Evolutionary conservation across 345 rosid species (phyloP).

Genomic region (Cardamine resedifolia): DNA sequence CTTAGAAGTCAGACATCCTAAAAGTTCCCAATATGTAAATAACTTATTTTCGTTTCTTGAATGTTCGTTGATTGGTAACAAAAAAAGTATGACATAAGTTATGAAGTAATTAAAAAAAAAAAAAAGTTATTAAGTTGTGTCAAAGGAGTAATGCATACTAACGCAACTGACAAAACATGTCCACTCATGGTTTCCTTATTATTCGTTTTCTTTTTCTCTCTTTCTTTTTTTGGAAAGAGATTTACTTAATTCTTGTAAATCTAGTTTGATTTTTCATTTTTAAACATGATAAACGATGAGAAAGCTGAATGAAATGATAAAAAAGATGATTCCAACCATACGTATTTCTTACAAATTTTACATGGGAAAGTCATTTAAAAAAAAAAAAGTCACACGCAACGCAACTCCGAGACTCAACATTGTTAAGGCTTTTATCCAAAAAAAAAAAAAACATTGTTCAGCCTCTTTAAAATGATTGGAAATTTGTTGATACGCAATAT

Average conservation of each 20-base stretch:
- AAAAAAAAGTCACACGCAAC: no score
- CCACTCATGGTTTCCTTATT: background rate
- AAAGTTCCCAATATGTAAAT: background rate
- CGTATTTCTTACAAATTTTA: background rate
- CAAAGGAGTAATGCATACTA: background rate
- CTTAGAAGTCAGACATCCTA: conserved; percentile 17
- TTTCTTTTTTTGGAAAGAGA: background rate
- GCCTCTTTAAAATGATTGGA: background rate
- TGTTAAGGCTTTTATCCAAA: no score
- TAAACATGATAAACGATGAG: background rate
- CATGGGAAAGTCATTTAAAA: background rate
- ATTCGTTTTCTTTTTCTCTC: no score
- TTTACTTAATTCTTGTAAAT: background rate
- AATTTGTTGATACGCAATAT: conserved; percentile 6
- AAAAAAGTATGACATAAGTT: background rate
- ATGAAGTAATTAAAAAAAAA: no score
- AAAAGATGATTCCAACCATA: no score
- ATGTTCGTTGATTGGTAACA: conserved; percentile 6
- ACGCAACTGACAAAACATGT: background rate
- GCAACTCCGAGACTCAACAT: background rate
- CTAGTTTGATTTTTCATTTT: background rate
- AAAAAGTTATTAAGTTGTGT: background rate
- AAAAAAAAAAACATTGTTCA: no score
- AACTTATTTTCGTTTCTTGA: background rate
- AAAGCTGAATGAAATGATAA: background rate